Percentiles rank a stretch among this genome's conserved stretches.
Evolutionary conservation across 192 early-diverging fungal species (phyloP).

Genomic region (Phycomyces nitens): DNA sequence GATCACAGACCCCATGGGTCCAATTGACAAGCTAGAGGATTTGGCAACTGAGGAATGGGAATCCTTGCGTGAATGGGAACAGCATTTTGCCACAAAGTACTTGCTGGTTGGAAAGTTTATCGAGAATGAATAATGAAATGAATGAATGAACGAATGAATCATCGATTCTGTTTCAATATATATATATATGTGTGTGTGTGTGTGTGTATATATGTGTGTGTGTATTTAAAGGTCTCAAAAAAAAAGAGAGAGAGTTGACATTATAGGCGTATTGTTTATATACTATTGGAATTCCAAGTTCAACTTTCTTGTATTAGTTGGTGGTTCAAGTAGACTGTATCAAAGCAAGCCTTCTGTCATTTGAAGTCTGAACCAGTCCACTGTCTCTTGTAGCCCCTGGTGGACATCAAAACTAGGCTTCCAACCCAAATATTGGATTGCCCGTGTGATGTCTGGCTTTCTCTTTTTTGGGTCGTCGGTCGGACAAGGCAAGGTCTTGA

Average conservation of each 20-base stretch:
- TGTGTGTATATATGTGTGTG: too few species aligned
- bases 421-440: slow-evolving; percentile 65
- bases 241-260: too few species aligned
- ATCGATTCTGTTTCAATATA: not conserved
- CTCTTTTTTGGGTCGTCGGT: slow-evolving; percentile 79
- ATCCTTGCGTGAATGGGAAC: slow-evolving; percentile 74
- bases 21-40: slow-evolving; percentile 80
- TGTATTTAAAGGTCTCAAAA: too few species aligned
- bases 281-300: too few species aligned
- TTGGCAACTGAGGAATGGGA: slow-evolving; percentile 70
- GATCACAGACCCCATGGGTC: slow-evolving; percentile 59
- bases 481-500: slow-evolving; percentile 61
- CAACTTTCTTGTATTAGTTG: too few species aligned
- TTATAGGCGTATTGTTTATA: too few species aligned
- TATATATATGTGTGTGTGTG: too few species aligned
- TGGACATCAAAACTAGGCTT: slow-evolving; percentile 65
- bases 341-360: slow-evolving; percentile 12
- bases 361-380: slow-evolving; percentile 65
- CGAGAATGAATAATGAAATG: slow-evolving; percentile 37
- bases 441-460: slow-evolving; percentile 71
- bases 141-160: too few species aligned
- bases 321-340: too few species aligned
- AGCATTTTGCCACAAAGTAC: slow-evolving; percentile 80
- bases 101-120: slow-evolving; percentile 65
- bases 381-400: slow-evolving; percentile 78